These are phyloP conservation scores for Phyllostachys edulis DNA, from an alignment of 176 grass and related monocot genomes.

Conservation along the genomic window DNA sequence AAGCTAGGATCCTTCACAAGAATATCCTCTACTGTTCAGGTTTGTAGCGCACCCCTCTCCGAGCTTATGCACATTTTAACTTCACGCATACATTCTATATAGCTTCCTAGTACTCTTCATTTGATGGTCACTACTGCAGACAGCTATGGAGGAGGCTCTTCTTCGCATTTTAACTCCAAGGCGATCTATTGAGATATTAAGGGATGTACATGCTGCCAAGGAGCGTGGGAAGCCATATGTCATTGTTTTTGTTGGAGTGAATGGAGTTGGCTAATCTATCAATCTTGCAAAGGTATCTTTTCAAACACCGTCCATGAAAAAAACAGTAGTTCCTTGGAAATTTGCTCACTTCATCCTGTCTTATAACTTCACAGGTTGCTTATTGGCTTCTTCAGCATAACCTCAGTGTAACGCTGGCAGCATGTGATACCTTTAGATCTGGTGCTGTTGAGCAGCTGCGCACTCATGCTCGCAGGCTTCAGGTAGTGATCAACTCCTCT, in stretches of 20 bases:
- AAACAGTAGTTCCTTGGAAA: not conserved
- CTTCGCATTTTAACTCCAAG: conserved; percentile 89
- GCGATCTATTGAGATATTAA: conserved; percentile 86
- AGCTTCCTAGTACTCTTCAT: not conserved
- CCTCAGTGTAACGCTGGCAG: conserved; percentile 82
- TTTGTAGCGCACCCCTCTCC: conserved; percentile 22
- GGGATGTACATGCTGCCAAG: conserved; percentile 89
- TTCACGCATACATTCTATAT: not conserved
- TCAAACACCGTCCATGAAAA: not conserved
- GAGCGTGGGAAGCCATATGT: conserved; percentile 94
- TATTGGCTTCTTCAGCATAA: conserved; percentile 98
- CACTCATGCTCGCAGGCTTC: conserved; percentile 75
- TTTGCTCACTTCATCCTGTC: not conserved
- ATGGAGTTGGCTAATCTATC: conserved; percentile 96
- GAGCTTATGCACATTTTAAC: not conserved
- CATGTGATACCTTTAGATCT: conserved; percentile 93
- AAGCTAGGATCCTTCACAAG: conserved; percentile 93
- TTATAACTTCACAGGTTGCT: conserved; percentile 59
- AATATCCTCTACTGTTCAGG: conserved; percentile 94
- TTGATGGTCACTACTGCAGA: conserved; percentile 43
- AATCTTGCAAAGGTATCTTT: conserved; percentile 89
- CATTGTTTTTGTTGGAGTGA: conserved; percentile 93
- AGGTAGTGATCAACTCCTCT: conserved; percentile 52
- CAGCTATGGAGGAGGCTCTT: conserved; percentile 91
- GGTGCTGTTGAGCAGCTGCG: conserved; percentile 94